A percentile compares a stretch with the other conserved stretches of the same genome.
Evolutionary conservation across 1,139 yeast species (phyloP).

Genomic region (Yamadazyma diospyri): DNA sequence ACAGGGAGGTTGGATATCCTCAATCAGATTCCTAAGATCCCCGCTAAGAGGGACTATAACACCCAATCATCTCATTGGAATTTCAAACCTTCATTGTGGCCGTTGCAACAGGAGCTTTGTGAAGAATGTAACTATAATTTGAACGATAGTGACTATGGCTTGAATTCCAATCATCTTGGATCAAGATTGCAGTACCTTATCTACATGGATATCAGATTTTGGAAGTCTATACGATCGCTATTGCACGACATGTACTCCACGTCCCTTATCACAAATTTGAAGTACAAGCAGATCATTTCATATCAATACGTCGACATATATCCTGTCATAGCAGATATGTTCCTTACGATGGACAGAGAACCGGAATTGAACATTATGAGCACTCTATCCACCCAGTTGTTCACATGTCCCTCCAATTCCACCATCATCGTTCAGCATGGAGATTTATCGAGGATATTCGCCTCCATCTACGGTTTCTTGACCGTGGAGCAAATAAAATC

Average conservation of each 20-base stretch:
- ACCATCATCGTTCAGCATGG: slow-evolving; percentile 66
- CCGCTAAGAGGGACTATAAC: slow-evolving; percentile 11
- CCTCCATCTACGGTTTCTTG: slow-evolving; percentile 63
- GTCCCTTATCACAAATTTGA: slow-evolving; percentile 63
- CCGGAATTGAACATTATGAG: slow-evolving; percentile 79
- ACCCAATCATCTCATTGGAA: slow-evolving; percentile 32
- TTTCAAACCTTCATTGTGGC: slow-evolving; percentile 38
- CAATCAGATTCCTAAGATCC: slow-evolving; percentile 34
- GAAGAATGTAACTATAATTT: slow-evolving; percentile 44
- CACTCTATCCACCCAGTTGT: slow-evolving; percentile 77
- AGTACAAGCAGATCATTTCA: slow-evolving; percentile 58
- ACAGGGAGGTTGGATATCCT: slow-evolving; percentile 31
- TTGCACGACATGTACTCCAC: slow-evolving; percentile 70
- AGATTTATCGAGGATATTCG: slow-evolving; percentile 62
- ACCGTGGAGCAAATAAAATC: slow-evolving; percentile 53
- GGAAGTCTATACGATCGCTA: slow-evolving; percentile 60
- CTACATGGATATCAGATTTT: slow-evolving; percentile 66
- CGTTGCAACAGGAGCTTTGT: slow-evolving; percentile 39
- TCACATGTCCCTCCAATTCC: slow-evolving; percentile 81
- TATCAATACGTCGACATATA: slow-evolving; percentile 82
- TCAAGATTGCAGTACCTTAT: slow-evolving; percentile 77
- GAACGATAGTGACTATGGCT: slow-evolving; percentile 24
- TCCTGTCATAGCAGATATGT: slow-evolving; percentile 74
- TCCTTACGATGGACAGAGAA: slow-evolving; percentile 68
- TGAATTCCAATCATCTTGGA: slow-evolving; percentile 41